Evolutionary conservation across 768 basidiomycete species (phyloP).

Genomic region (Mycena kentingensis): DNA sequence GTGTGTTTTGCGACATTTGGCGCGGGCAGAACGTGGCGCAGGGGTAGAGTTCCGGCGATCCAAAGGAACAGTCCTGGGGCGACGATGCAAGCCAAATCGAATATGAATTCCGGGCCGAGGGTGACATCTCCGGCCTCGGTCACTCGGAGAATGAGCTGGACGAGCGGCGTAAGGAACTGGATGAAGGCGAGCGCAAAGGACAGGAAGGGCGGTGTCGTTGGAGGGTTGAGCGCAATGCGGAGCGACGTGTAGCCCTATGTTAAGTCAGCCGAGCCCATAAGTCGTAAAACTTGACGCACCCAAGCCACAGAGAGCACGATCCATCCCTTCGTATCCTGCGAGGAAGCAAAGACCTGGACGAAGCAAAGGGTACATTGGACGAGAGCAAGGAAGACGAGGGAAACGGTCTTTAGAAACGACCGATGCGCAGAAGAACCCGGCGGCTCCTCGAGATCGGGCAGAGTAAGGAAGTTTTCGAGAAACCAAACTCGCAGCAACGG

Average conservation of each 20-base stretch:
- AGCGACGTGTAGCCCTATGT: conserved; percentile 49
- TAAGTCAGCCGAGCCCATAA: neutral
- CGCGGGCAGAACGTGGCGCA: conserved; percentile 49
- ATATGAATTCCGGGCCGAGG: conserved; percentile 18
- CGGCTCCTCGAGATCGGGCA: conserved; percentile 53
- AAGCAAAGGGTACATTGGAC: conserved; percentile 41
- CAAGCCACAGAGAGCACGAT: conserved; percentile 45
- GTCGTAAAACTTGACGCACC: no score
- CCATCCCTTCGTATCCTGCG: conserved; percentile 26
- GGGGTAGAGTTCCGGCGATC: conserved; percentile 58
- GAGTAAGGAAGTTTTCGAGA: conserved; percentile 51
- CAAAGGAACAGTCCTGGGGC: conserved; percentile 44
- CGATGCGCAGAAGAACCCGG: conserved; percentile 30
- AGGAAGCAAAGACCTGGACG: conserved; percentile 35
- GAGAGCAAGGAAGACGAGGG: conserved; percentile 39
- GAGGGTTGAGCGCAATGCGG: conserved; percentile 41
- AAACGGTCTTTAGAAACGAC: conserved; percentile 33
- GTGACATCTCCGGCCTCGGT: conserved; percentile 22
- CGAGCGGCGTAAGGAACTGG: conserved; percentile 39
- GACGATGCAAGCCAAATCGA: conserved; percentile 35
- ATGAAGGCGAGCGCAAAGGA: conserved; percentile 44
- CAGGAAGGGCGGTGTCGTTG: conserved; percentile 55
- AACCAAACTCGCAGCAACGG: conserved; percentile 25
- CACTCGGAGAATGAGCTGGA: conserved; percentile 38
- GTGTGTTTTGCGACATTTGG: conserved; percentile 49